phyloP scores from a whole-genome alignment of 441 rosid genomes.

The Adansonia gregorii region DNA sequence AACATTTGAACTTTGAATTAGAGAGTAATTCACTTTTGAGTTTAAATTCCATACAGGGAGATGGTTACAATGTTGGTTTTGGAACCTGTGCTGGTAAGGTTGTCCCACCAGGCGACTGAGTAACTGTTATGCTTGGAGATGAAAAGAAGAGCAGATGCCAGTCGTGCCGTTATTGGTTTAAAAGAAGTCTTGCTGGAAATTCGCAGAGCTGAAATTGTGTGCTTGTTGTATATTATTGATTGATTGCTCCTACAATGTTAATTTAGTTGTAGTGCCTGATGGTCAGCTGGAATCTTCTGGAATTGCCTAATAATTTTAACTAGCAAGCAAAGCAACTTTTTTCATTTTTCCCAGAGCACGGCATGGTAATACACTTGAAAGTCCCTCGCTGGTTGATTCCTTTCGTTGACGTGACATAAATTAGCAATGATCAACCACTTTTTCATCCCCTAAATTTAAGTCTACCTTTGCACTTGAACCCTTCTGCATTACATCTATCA shows the following conservation, averaged over 20 bases:
- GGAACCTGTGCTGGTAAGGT: constrained; percentile 85
- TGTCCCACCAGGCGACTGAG: constrained; percentile 51
- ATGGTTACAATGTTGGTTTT: constrained; percentile 80
- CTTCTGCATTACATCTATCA: neutral
- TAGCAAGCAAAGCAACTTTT: neutral
- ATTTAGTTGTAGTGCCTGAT: neutral
- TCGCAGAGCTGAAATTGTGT: neutral
- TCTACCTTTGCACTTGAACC: neutral
- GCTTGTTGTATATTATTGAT: neutral
- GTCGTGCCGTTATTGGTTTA: neutral
- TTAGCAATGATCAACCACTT: neutral
- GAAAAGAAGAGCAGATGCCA: neutral
- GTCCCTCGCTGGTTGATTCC: neutral
- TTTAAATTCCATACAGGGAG: constrained; percentile 57
- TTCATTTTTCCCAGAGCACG: neutral
- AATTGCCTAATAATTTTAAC: neutral
- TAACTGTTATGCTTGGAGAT: neutral
- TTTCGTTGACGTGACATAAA: neutral
- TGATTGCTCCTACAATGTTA: neutral
- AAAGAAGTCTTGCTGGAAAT: neutral
- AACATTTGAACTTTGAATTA: neutral
- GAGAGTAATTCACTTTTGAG: neutral
- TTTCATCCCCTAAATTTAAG: neutral
- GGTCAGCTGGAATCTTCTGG: neutral
- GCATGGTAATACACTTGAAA: neutral